Conservation (phyloP, 2,329 filamentous ascomycete species). For the Domatiomyces globalis region DNA sequence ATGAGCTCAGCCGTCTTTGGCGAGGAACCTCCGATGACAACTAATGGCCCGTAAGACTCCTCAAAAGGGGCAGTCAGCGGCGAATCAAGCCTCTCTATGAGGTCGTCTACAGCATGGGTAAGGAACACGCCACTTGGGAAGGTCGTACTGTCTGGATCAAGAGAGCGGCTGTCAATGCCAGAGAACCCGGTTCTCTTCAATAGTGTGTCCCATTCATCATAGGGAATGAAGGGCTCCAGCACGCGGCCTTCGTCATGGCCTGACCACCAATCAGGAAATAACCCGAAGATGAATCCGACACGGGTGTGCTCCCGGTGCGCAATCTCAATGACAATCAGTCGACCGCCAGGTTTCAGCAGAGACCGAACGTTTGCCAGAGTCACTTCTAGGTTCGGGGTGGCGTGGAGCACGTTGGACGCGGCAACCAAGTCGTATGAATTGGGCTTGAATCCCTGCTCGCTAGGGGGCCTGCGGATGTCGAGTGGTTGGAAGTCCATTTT, state of each 20-base stretch:
- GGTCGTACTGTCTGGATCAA: no score
- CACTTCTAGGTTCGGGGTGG: constrained; percentile 17
- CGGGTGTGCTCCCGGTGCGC: neutral
- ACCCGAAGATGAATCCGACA: constrained; percentile 13
- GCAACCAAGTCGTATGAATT: constrained; percentile 24
- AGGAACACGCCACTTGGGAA: constrained; percentile 22
- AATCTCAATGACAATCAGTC: constrained; percentile 20
- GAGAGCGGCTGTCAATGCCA: constrained; percentile 15
- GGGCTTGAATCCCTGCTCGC: constrained; percentile 21
- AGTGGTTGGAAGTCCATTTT: no score
- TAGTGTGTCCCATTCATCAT: constrained; percentile 3
- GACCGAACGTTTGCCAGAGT: constrained; percentile 18
- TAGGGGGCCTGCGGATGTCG: no score
- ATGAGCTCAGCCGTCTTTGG: no score
- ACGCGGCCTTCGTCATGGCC: constrained; percentile 7
- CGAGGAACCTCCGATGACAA: no score
- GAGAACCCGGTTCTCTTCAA: constrained; percentile 7
- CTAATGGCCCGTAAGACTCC: no score
- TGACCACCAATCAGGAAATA: constrained; percentile 19
- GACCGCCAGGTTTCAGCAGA: constrained; percentile 21
- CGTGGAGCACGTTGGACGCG: constrained; percentile 25
- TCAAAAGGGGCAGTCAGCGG: no score
- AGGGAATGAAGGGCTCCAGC: constrained; percentile 1
- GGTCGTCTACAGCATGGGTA: constrained; percentile 24
- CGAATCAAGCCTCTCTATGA: no score